Evolutionary conservation across 1,284 basidiomycete genomes (phyloP), one percentile per base, ranked within the genome.

Genomic region (Hymenochaete sp.): DNA sequence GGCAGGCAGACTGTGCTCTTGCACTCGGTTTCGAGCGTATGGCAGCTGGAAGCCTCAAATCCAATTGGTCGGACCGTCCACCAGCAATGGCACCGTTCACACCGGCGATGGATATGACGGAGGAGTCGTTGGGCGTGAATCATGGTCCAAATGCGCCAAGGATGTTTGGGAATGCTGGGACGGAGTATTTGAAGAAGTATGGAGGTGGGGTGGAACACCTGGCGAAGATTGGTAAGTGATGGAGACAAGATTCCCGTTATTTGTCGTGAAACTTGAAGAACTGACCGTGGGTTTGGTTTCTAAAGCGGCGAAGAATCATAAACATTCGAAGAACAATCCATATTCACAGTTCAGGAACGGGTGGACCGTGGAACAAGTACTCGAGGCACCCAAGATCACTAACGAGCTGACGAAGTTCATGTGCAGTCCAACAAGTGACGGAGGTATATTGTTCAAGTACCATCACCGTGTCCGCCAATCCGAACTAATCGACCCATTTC

Each of bases 1-100:
- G 82, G 8, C 71, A 81, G 49, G 79, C 70, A 3, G 82, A 89
- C 46, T 91, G 88, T 59, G 72, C 80, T 1, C 68, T 93, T 21
- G 89, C 89, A 1, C 76, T 93, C 5, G 89, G 89, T 7, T 93
- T 93, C 54, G 89, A 93, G 59, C 80, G 84, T 40, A 90, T 90
- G 86, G 70, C 74, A n/a, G 76, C 82, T 2, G 88, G 89, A 16
- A 82, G 81, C 53, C 67, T 92, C 14, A 73, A 72, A 14, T 78
- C 75, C 3, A 76, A 77, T 52, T 92, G 79, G 58, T 73, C 74
- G 2, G 88, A 91, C 59, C 72, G 88, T 25, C 63, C 68, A 6
- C 62, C 73, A 1, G 85, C 89, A 0, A 75, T 73, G 16, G 48
- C 55, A 10, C 62, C 79, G 7, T 70, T 79, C 54, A 56, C 67